Base-by-base conservation (phyloP, 2,329 filamentous ascomycete species). In the Sclerotinia nivalis region DNA sequence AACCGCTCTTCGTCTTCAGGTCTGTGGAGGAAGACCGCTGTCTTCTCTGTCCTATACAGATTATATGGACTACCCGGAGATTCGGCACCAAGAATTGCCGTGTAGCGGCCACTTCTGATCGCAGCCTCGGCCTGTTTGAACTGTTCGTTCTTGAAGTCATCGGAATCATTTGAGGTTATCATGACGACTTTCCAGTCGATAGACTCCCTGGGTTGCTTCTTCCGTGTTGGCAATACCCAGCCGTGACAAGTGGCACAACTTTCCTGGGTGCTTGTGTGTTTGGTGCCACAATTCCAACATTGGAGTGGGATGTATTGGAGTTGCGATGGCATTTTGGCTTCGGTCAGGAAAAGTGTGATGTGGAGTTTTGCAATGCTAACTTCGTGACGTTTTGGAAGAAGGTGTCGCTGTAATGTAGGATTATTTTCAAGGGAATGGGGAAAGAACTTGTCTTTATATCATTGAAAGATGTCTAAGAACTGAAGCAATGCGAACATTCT, bases 151-250 rank as follows among this genome's bases (percentile, higher is more conserved):
- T 28, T 60, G 22, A 9, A 9, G 5, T 43, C 1, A n/a, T 13
- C 13, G 0, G 22, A 20, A 10, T 43, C 34, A 12, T 1, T 43
- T 60, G 34, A 10, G n/a, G 25, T 43, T 3, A 59, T 40, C 7
- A 40, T 3, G 2, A 60, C 15, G 2, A 22, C 15, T 0, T 43
- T 5, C 34, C 34, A 60, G 0, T 20, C 1, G 3, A 60, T 60
- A 43, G 0, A 10, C 6, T 0, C 3, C n/a, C 2, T 6, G 10
- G 6, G 2, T 4, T 1, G 2, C 18, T 12, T 3, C 4, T 22
- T 2, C 1, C 1, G 0, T n/a, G 15, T 15, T 40, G 56, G 56
- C 52, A 59, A 9, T 2, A 9, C 2, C 34, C 22, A 43, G 7
- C 56, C 22, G 3, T 60, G 12, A 25, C 56, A 60, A 18, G 0